Conservation (phyloP, 176 grass and related monocot genomes). For the Pontederia crassipes region DNA sequence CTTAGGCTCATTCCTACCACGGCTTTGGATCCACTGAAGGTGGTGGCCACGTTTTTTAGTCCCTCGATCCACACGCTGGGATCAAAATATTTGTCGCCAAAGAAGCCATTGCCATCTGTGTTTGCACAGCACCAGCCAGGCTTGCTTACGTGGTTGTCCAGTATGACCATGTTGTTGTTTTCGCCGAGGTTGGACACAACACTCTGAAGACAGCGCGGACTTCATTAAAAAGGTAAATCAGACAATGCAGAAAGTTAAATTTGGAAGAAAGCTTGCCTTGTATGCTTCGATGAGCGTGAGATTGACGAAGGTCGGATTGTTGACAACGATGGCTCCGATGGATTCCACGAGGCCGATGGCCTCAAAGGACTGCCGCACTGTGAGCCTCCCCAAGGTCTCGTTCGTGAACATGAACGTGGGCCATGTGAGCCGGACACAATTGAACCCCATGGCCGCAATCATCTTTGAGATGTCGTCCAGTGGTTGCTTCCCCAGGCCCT, state of each 20-base stretch:
- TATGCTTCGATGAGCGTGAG: constrained; percentile 6
- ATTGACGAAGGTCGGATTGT: constrained; percentile 1
- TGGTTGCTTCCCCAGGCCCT: constrained; percentile 68
- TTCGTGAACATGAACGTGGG: background rate
- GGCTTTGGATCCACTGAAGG: background rate
- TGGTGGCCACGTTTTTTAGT: constrained; percentile 3
- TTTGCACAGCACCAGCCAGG: too few relatives aligned
- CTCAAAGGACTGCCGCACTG: constrained; percentile 1
- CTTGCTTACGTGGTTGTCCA: background rate
- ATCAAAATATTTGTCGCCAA: background rate
- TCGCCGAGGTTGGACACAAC: constrained; percentile 9
- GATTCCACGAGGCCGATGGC: constrained; percentile 2
- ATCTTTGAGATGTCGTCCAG: constrained; percentile 39
- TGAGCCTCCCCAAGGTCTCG: constrained; percentile 2
- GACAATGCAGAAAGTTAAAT: too few relatives aligned
- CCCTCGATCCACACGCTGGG: constrained; percentile 1
- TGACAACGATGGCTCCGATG: background rate
- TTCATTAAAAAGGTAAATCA: too few relatives aligned
- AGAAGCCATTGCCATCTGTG: too few relatives aligned
- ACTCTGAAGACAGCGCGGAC: background rate
- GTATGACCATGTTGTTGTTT: constrained; percentile 8
- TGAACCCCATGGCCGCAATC: constrained; percentile 15
- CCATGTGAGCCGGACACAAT: too few relatives aligned
- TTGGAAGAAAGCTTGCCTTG: background rate
- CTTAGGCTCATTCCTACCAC: too few relatives aligned